A percentile compares a stretch with the other conserved stretches of the same genome.
phyloP scores from a whole-genome alignment of 208 protist genomes.

The Crithidia expoeki region DNA sequence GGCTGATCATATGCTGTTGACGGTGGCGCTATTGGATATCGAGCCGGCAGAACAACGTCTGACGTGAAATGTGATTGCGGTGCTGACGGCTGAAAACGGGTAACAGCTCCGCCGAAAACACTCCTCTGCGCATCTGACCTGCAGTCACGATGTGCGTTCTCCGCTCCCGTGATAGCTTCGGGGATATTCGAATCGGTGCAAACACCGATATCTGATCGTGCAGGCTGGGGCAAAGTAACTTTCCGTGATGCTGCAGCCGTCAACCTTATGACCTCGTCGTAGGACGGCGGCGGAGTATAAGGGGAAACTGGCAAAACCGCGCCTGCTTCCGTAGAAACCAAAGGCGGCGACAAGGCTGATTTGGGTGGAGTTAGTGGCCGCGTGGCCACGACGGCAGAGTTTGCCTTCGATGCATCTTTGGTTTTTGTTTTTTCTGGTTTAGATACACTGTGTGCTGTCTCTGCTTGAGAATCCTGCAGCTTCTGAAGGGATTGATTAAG shows the following conservation, averaged over 20 bases:
- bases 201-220: conserved; percentile 21
- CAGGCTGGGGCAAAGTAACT: neutral
- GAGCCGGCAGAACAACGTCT: neutral
- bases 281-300: conserved; percentile 13
- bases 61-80: no score
- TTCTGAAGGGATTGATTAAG: neutral
- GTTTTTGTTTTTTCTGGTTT: neutral
- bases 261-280: conserved; percentile 18
- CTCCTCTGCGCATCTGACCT: neutral
- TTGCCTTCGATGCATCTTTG: neutral
- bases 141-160: neutral
- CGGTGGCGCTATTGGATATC: neutral
- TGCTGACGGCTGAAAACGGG: neutral
- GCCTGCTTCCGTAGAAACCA: neutral
- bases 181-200: neutral
- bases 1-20: neutral
- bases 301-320: neutral
- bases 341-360: neutral
- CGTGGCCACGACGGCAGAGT: neutral
- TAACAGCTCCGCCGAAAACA: neutral
- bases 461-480: neutral
- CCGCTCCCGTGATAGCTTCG: neutral
- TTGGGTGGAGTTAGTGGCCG: neutral
- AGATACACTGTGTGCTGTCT: neutral
- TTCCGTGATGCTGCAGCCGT: neutral